Evolutionary conservation across 352 stramenopile genomes (phyloP), one percentile per base, ranked within the genome.

Genomic region (Phytopythium vexans): DNA sequence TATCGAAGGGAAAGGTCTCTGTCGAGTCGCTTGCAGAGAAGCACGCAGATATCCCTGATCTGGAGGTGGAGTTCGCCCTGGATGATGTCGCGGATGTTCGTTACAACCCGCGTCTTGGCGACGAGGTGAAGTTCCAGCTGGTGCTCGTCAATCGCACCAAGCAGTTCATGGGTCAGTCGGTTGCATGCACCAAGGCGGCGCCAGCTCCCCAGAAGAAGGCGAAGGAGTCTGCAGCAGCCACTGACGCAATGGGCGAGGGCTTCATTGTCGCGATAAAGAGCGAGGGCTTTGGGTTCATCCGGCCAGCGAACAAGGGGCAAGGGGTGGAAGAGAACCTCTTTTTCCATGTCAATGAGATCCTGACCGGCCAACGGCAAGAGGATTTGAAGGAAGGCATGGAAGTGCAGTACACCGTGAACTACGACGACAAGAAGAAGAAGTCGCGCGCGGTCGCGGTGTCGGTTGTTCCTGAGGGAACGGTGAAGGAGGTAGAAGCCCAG

Each of bases 211-310:
- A 42, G 7, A 51, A 60, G 14, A 64, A 61, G 15, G 39, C 52
- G 1, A 76, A 73, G 33, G 15, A 51, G 27, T 32, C 45, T 11
- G 47, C 0, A 21, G 36, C 61, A 12, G 8, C 52, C 54, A 11
- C 58, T 53, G 16, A 62, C 31, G 3, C 62, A 7, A 71, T 58
- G 35, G 66, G 58, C 8, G 75, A 91, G 60, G 82, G 82, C 12
- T 85, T 85, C 36, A 82, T 93, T 43, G 66, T 77, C 5, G 56
- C 67, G 11, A 51, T 91, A 52, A 89, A 89, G 46, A 53, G 54
- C 5, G 80, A 93, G 57, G 78, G 78, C 5, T 93, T 89, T 53
- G 82, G 82, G 6, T 93, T 93, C 44, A 90, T 93, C 46, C 62
- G 86, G 34, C 80, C 77, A 41, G 72, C 67, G 10, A 60, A 74